Evolutionary conservation across 306 rosid species (phyloP).

Genomic region (Morella rubra): DNA sequence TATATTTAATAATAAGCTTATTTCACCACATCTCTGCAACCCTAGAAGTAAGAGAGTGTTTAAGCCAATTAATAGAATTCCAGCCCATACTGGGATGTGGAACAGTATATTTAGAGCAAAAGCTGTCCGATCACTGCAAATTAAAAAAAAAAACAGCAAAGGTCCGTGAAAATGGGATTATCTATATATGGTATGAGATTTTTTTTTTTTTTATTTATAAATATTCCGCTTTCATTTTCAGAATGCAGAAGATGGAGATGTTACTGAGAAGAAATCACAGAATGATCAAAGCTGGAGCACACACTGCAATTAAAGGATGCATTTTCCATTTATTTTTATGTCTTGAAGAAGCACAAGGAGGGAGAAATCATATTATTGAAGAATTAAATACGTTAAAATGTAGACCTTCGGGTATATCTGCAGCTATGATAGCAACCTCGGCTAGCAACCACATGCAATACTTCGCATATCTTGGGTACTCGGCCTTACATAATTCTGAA

Average conservation of each 20-base stretch:
- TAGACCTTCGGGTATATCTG: constrained; percentile 90
- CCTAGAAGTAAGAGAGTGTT: not conserved
- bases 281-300: too few relatives aligned
- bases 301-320: too few relatives aligned
- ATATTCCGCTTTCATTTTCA: too few relatives aligned
- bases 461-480: constrained; percentile 62
- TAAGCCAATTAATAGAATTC: too few relatives aligned
- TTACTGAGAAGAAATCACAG: too few relatives aligned
- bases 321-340: not conserved
- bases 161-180: not conserved
- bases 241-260: too few relatives aligned
- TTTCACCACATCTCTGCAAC: too few relatives aligned
- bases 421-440: constrained; percentile 81
- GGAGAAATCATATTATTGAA: not conserved
- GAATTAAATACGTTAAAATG: not conserved
- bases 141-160: not conserved
- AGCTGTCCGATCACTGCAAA: constrained; percentile 79
- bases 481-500: constrained; percentile 74
- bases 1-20: too few relatives aligned
- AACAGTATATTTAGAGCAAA: constrained; percentile 76
- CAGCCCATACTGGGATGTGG: constrained; percentile 60
- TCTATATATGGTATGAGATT: too few relatives aligned
- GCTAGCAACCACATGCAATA: constrained; percentile 90
- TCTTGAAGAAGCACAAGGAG: not conserved
- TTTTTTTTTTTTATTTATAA: too few relatives aligned